Conservation (phyloP, 2,329 filamentous ascomycete species). For the Penicillium olsonii region DNA sequence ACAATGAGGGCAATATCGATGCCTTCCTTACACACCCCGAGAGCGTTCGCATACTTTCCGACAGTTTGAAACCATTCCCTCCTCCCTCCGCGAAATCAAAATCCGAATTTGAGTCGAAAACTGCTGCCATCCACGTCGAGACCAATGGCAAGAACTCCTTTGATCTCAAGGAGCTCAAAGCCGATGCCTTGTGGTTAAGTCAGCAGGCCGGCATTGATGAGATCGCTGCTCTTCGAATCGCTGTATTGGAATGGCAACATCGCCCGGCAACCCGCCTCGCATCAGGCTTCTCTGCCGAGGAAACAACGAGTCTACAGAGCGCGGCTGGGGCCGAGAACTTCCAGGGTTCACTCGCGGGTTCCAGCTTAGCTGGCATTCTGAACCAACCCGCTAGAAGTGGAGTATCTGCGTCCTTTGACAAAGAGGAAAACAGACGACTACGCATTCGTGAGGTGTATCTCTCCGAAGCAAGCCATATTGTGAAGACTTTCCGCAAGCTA, state of each 20-base stretch:
- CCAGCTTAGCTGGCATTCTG: constrained; percentile 36
- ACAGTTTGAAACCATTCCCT: constrained; percentile 69
- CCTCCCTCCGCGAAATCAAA: constrained; percentile 64
- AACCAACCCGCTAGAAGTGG: constrained; percentile 29
- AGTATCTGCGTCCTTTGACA: constrained; percentile 57
- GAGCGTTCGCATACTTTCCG: constrained; percentile 67
- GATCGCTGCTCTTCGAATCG: constrained; percentile 76
- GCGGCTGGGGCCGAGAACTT: constrained; percentile 67
- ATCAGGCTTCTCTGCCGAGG: constrained; percentile 73
- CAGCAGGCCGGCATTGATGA: constrained; percentile 76
- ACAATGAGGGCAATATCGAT: constrained; percentile 59
- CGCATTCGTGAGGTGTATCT: constrained; percentile 73
- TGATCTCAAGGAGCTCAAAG: constrained; percentile 77
- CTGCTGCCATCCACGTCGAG: constrained; percentile 80
- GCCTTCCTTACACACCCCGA: constrained; percentile 71
- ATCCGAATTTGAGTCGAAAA: constrained; percentile 77
- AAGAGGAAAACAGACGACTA: constrained; percentile 61
- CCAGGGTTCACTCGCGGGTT: constrained; percentile 56
- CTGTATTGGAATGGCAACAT: constrained; percentile 80
- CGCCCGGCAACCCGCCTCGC: constrained; percentile 72
- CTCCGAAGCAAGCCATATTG: constrained; percentile 67
- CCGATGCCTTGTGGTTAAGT: constrained; percentile 83
- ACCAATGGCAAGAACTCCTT: constrained; percentile 67
- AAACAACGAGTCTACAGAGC: constrained; percentile 73
- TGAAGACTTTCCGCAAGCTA: constrained; percentile 62